phyloP scores from a whole-genome alignment of 805 yeast genomes.

The Debaryomyces castellii region DNA sequence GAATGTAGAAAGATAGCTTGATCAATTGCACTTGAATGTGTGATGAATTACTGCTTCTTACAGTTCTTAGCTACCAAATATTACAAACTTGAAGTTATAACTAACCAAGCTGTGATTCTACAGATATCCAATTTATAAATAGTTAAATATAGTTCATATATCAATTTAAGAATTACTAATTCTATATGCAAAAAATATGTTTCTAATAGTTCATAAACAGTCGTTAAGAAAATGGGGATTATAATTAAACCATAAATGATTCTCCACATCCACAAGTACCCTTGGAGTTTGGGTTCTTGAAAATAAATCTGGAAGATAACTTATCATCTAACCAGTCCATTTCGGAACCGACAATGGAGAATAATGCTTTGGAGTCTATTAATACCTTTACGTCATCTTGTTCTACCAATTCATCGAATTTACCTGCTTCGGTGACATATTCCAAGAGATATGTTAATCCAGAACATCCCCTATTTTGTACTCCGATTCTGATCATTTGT shows the following conservation, averaged over 20 bases:
- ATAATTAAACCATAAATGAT: slow-evolving; percentile 82
- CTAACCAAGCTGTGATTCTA: no score
- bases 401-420: slow-evolving; percentile 88
- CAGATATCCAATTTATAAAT: neutral
- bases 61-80: neutral
- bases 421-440: slow-evolving; percentile 87
- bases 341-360: slow-evolving; percentile 93
- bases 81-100: no score
- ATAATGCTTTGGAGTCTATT: slow-evolving; percentile 93
- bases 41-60: neutral
- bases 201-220: neutral
- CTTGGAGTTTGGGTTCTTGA: slow-evolving; percentile 93
- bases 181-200: neutral
- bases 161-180: neutral
- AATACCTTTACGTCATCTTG: slow-evolving; percentile 93
- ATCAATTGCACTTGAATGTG: neutral
- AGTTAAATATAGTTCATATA: neutral
- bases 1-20: slow-evolving; percentile 45
- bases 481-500: slow-evolving; percentile 86
- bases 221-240: neutral
- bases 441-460: slow-evolving; percentile 90
- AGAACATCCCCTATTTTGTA: slow-evolving; percentile 95
- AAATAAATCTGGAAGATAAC: slow-evolving; percentile 82
- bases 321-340: slow-evolving; percentile 99
- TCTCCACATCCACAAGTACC: slow-evolving; percentile 99